Evolutionary conservation across 164 flowering plant genomes (phyloP).

Genomic region (Vitis cinerea): DNA sequence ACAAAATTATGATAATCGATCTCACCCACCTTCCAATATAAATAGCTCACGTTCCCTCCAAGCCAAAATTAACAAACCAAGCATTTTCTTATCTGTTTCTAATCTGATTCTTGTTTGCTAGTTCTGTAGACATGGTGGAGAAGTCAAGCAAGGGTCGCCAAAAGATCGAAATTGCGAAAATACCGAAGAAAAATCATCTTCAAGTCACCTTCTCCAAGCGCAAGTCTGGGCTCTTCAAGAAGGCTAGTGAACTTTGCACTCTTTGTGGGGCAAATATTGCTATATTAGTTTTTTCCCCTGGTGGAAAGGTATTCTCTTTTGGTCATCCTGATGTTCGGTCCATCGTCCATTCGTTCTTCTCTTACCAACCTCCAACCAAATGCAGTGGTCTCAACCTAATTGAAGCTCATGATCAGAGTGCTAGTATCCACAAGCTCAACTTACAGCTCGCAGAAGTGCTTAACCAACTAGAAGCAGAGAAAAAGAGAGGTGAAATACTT

Average conservation of each 20-base stretch:
- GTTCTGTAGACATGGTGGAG: background rate
- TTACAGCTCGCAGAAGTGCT: background rate
- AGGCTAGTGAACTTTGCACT: conserved; percentile 16
- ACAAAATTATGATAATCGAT: too few species aligned
- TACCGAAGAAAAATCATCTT: conserved; percentile 5
- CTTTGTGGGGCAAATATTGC: conserved; percentile 12
- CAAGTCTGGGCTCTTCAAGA: conserved; percentile 21
- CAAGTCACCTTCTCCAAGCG: conserved; percentile 21
- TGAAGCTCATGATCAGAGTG: background rate
- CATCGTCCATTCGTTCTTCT: conserved; percentile 6
- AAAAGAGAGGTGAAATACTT: background rate
- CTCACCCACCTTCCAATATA: too few species aligned
- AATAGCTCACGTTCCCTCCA: too few species aligned
- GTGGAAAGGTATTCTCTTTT: conserved; percentile 8
- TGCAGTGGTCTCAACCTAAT: background rate
- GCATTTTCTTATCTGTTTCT: background rate
- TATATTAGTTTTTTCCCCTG: conserved; percentile 3
- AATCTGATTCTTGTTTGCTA: background rate
- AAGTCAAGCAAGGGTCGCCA: conserved; percentile 18
- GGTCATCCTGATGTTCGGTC: conserved; percentile 9
- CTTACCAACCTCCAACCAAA: background rate
- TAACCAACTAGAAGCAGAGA: conserved; percentile 1
- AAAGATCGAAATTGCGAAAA: conserved; percentile 21
- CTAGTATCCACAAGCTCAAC: conserved; percentile 3
- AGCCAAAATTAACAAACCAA: too few species aligned